Evolutionary conservation across 352 stramenopile genomes (phyloP), one percentile per base, ranked within the genome.

Genomic region (Globisporangium okanoganense): DNA sequence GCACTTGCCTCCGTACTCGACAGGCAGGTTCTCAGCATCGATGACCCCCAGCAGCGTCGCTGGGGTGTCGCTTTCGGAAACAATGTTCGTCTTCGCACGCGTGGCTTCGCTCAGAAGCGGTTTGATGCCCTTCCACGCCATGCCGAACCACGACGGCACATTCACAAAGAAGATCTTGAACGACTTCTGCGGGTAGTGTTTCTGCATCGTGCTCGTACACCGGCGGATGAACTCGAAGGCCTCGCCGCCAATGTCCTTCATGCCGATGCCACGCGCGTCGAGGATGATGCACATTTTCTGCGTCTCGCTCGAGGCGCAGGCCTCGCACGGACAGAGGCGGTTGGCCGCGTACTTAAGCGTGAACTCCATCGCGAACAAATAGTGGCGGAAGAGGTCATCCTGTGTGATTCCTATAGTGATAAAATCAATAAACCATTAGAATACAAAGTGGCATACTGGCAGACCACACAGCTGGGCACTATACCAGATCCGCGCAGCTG

Each of bases 141-240:
- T 89, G 31, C 84, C 89, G 62, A 97, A 97, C 87, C 87, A 97
- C 18, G 80, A 92, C 18, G 89, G 89, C 2, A 95, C 90, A 58
- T 97, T 97, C 47, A 97, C 72, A 45, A 97, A 82, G 61, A 96
- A 96, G 57, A 97, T 97, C 68, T 96, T 96, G 75, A 85, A 90
- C 44, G 84, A 96, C 5, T 85, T 76, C 70, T 96, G 86, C 18
- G 87, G 85, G 55, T 96, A 97, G 68, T 97, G 85, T 12, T 72
- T 72, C 62, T 94, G 83, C 76, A 96, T 93, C 58, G 87, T 79
- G n/a, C 84, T 79, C 0, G 84, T 90, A 53, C 82, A 90, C n/a
- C 72, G 66, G 8, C 85, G 77, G 8, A 96, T 79, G 61, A 95
- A 97, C 61, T 95, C 86, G 36, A 88, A 80, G n/a, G 70, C 69